phyloP scores from a whole-genome alignment of 2,329 filamentous ascomycete species.

The Xylaria sp. region DNA sequence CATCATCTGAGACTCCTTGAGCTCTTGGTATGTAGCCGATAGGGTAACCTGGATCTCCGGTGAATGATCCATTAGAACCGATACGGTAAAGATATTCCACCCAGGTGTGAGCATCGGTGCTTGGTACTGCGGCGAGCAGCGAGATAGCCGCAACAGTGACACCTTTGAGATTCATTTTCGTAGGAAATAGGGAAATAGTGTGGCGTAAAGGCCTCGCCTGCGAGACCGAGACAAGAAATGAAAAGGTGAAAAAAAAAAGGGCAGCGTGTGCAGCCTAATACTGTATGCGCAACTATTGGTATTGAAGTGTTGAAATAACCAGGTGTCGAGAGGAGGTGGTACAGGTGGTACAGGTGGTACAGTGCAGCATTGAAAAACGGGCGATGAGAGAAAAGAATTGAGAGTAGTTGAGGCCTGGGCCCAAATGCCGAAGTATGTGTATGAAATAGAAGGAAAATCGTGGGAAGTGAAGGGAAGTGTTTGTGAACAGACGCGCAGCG shows the following conservation, averaged over 20 bases:
- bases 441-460: slow-evolving; percentile 23
- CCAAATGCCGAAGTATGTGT: slow-evolving; percentile 11
- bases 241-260: slow-evolving; percentile 1
- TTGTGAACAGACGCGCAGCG: slow-evolving; percentile 38
- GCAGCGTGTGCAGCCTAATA: slow-evolving; percentile 3
- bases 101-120: slow-evolving; percentile 76
- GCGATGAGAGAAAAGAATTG: slow-evolving; percentile 12
- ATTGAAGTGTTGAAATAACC: not conserved
- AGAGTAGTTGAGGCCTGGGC: slow-evolving; percentile 29
- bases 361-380: slow-evolving; percentile 4
- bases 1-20: slow-evolving; percentile 65
- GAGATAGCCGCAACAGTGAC: slow-evolving; percentile 35
- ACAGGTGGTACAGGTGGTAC: not conserved
- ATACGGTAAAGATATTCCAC: slow-evolving; percentile 80
- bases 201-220: slow-evolving; percentile 38
- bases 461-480: slow-evolving; percentile 26
- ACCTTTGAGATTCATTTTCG: slow-evolving; percentile 39
- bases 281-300: slow-evolving; percentile 7
- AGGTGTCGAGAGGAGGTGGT: not conserved
- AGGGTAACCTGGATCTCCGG: slow-evolving; percentile 77
- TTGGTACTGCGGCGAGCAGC: slow-evolving; percentile 48
- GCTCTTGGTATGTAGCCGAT: slow-evolving; percentile 73
- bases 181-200: slow-evolving; percentile 1
- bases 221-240: slow-evolving; percentile 37
- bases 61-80: slow-evolving; percentile 76